Conservation (phyloP, 2,329 filamentous ascomycete genomes). For the Exophiala calicioides region DNA sequence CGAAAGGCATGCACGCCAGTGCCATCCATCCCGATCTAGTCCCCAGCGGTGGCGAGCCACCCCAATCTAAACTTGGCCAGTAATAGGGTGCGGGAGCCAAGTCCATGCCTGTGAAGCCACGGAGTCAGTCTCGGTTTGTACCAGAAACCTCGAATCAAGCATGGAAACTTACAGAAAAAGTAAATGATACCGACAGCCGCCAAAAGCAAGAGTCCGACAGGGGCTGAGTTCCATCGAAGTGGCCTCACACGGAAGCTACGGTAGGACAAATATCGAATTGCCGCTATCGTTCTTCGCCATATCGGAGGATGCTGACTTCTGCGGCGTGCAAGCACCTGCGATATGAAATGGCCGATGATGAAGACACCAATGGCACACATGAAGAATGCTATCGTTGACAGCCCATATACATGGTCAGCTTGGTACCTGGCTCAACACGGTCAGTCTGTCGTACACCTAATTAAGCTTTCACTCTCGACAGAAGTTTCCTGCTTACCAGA, state of each 20-base stretch:
- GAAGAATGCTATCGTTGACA: slow-evolving; percentile 57
- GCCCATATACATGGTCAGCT: slow-evolving; percentile 55
- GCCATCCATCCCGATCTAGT: slow-evolving; percentile 57
- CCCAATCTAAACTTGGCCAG: slow-evolving; percentile 54
- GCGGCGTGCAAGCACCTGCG: slow-evolving; percentile 36
- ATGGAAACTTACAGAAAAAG: slow-evolving; percentile 49
- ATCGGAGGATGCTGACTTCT: slow-evolving; percentile 30
- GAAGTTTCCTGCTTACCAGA: slow-evolving; percentile 42
- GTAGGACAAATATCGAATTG: slow-evolving; percentile 46
- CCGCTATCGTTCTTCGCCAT: slow-evolving; percentile 40
- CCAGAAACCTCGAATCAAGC: too few species aligned
- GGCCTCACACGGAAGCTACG: slow-evolving; percentile 39
- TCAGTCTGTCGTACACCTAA: not conserved
- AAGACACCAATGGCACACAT: slow-evolving; percentile 53
- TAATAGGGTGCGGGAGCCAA: slow-evolving; percentile 57
- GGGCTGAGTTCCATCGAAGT: slow-evolving; percentile 46
- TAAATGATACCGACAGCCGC: slow-evolving; percentile 45
- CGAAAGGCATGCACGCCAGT: slow-evolving; percentile 54
- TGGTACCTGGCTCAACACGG: slow-evolving; percentile 49
- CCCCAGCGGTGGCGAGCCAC: slow-evolving; percentile 55
- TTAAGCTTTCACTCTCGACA: not conserved
- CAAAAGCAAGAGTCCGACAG: slow-evolving; percentile 48
- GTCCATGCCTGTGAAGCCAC: slow-evolving; percentile 47
- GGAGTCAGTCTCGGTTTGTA: too few species aligned
- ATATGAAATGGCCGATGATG: slow-evolving; percentile 42